A percentile compares a stretch with the other conserved stretches of the same genome.
Conservation (phyloP, 2,329 filamentous ascomycete genomes). For the Coccinonectria pachysandricola region DNA sequence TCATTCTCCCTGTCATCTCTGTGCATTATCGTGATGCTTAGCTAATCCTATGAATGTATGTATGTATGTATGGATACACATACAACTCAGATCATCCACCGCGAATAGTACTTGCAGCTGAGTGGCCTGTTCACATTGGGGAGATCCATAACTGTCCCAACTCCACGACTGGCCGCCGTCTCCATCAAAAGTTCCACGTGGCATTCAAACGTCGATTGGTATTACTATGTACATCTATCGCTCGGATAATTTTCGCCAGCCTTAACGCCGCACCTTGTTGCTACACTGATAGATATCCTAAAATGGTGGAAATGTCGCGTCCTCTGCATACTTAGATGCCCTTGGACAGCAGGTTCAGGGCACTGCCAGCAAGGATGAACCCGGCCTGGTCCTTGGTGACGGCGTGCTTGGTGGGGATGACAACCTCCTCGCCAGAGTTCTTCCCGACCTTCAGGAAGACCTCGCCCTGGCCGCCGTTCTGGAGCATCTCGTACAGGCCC, state of each 20-base stretch:
- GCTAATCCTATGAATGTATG: too few relatives aligned
- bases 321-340: conserved; percentile 20
- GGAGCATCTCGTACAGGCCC: conserved; percentile 73
- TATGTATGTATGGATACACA: too few relatives aligned
- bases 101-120: too few relatives aligned
- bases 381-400: conserved; percentile 82
- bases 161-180: too few relatives aligned
- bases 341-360: conserved; percentile 79
- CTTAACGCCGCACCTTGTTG: conserved; percentile 14
- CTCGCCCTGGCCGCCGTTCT: conserved; percentile 65
- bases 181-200: too few relatives aligned
- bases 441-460: conserved; percentile 60
- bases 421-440: conserved; percentile 50
- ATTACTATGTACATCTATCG: conserved; percentile 19
- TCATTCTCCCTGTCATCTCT: too few relatives aligned
- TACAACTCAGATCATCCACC: too few relatives aligned
- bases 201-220: conserved; percentile 11
- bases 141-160: too few relatives aligned
- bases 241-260: conserved; percentile 15
- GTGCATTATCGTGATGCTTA: too few relatives aligned
- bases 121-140: too few relatives aligned
- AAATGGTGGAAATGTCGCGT: conserved; percentile 7
- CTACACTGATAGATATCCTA: conserved; percentile 8
- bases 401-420: conserved; percentile 74
- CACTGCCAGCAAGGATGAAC: conserved; percentile 89